A percentile compares a stretch with the other conserved stretches of the same genome.
phyloP scores from a whole-genome alignment of 371 early-diverging fungal genomes.

The Mortierella sp. region DNA sequence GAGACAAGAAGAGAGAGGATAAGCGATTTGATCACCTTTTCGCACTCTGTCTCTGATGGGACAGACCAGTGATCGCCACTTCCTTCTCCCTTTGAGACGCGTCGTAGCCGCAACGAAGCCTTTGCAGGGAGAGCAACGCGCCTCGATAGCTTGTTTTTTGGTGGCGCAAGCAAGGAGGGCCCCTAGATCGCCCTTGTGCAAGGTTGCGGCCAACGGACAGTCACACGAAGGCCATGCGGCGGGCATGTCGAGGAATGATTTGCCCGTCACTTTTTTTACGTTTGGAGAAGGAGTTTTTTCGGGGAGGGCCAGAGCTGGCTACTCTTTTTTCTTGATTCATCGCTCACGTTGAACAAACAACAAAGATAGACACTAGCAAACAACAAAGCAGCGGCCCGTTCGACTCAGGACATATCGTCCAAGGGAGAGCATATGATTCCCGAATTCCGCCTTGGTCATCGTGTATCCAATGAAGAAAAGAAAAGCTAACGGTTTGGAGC shows the following conservation, averaged over 20 bases:
- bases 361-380: not conserved
- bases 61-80: too few species aligned
- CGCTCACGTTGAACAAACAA: not conserved
- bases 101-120: not conserved
- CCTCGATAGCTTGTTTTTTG: not conserved
- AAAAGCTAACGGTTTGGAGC: not conserved
- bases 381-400: not conserved
- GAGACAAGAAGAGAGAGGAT: not conserved
- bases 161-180: not conserved
- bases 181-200: not conserved
- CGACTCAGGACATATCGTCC: not conserved
- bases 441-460: conserved; percentile 13
- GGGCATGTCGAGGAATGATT: not conserved
- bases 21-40: too few species aligned
- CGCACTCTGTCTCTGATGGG: too few species aligned
- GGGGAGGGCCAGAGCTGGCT: not conserved
- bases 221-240: not conserved
- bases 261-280: not conserved
- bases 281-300: not conserved
- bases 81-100: not conserved
- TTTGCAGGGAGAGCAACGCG: not conserved
- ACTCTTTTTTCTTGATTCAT: not conserved
- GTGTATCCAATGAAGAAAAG: not conserved
- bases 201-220: not conserved
- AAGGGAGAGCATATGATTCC: not conserved